These are phyloP conservation scores for Fusarium stilboides DNA, from an alignment of 2,329 filamentous ascomycete species.

Conservation along the genomic window DNA sequence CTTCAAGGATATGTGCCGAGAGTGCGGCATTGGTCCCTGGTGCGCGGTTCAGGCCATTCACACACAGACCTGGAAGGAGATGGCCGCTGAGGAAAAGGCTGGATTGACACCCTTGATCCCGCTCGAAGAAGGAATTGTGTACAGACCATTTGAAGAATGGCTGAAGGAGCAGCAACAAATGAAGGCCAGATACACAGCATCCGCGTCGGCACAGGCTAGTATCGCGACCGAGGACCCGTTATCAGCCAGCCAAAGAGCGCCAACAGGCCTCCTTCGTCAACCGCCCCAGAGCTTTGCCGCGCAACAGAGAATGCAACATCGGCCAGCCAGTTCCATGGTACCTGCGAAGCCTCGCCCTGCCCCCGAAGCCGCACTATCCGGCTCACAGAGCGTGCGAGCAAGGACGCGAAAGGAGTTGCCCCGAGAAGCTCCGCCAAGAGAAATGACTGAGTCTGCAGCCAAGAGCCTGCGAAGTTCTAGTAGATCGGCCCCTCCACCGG, in stretches of 20 bases:
- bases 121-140: slow-evolving; percentile 73
- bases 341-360: slow-evolving; percentile 48
- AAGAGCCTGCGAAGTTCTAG: slow-evolving; percentile 51
- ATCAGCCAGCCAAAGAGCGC: slow-evolving; percentile 53
- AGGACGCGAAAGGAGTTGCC: slow-evolving; percentile 50
- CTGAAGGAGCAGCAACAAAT: slow-evolving; percentile 67
- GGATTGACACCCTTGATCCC: slow-evolving; percentile 76
- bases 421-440: slow-evolving; percentile 44
- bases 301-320: slow-evolving; percentile 73
- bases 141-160: slow-evolving; percentile 75
- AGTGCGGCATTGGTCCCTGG: slow-evolving; percentile 73
- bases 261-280: slow-evolving; percentile 64
- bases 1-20: slow-evolving; percentile 70
- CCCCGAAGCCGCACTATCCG: slow-evolving; percentile 43
- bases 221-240: slow-evolving; percentile 55
- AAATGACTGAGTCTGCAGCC: slow-evolving; percentile 41
- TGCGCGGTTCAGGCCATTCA: slow-evolving; percentile 62
- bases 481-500: slow-evolving; percentile 49
- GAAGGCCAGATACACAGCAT: slow-evolving; percentile 52
- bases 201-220: slow-evolving; percentile 50
- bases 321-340: slow-evolving; percentile 54
- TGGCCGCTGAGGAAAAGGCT: slow-evolving; percentile 77
- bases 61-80: slow-evolving; percentile 75
- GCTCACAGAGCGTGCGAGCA: slow-evolving; percentile 52
- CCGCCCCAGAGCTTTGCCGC: slow-evolving; percentile 77